Evolutionary conservation across 2,329 filamentous ascomycete genomes (phyloP), one percentile per base, ranked within the genome.

Genomic region (Verticillium klebahnii): DNA sequence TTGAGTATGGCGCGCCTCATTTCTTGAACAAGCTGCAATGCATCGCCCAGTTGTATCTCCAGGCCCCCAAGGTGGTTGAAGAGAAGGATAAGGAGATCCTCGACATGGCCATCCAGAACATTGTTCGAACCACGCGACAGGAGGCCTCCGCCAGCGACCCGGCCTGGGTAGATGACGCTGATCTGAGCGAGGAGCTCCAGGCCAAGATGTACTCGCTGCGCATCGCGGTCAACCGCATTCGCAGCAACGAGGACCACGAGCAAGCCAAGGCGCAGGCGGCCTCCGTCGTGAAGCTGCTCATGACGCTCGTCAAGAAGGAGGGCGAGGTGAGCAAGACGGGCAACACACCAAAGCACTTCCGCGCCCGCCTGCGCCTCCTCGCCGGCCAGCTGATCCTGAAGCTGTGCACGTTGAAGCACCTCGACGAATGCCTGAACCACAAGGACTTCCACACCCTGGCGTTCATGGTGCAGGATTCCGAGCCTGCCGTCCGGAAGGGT

Each of bases 181-280:
- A 86, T 37, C 77, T 92, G 66, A 91, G 96, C 66, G 87, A 94
- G 59, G 93, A 97, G 70, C 89, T 92, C 17, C 84, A 89, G 63
- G 89, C 93, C 23, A 97, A 98, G 75, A 85, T 88, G 61, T 88
- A 92, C 79, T 90, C 93, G 1, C 78, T 98, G 57, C 94, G 90
- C 72, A 89, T 93, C 17, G 81, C 98, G 31, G 92, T 95, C 63
- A 98, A 98, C 73, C 87, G 91, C 60, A 82, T 97, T 19, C 87
- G 93, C 45, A 89, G 73, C 63, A 84, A 72, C 73, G 75, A 81
- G 55, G 81, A 85, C 56, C 70, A 75, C 17, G 76, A 81, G 5
- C 79, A 81, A 63, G 82, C 82, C 15, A 82, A 88, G 67, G 82
- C 84, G 39, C 80, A 85, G 62, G 87, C 89, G 1, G 82, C 82